Conservation (phyloP, 176 grass and related monocot genomes). For the Triticum timopheevii region DNA sequence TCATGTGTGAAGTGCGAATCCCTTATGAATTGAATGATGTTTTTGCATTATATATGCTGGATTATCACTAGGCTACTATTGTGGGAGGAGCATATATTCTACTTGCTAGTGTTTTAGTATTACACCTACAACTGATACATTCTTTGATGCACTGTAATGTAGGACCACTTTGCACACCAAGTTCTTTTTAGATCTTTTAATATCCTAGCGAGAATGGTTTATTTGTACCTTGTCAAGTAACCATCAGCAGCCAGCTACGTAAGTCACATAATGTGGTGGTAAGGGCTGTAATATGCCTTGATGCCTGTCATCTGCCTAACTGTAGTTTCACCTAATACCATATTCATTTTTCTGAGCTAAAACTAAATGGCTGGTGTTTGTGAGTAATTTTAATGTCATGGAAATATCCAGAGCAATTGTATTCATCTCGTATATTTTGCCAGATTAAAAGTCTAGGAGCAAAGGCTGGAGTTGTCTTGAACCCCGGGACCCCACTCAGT, state of each 20-base stretch:
- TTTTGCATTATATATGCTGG: conserved; percentile 1
- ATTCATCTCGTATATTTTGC: conserved; percentile 30
- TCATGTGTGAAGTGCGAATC: neutral
- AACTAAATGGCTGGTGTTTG: conserved; percentile 13
- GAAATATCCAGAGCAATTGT: conserved; percentile 10
- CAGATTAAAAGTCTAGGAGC: conserved; percentile 95
- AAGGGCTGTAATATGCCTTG: neutral
- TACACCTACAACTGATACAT: neutral
- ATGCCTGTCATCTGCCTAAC: neutral
- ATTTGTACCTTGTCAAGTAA: neutral
- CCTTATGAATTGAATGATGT: neutral
- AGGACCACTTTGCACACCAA: neutral
- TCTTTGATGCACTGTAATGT: conserved; percentile 4
- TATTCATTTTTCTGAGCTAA: neutral
- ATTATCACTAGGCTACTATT: neutral
- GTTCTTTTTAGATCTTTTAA: conserved; percentile 1
- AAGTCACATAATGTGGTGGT: neutral
- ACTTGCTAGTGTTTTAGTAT: conserved; percentile 9
- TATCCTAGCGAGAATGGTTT: neutral
- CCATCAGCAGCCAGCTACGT: neutral
- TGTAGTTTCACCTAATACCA: conserved; percentile 4
- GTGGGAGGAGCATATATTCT: neutral
- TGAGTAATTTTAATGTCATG: neutral
- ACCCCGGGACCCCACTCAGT: conserved; percentile 83
- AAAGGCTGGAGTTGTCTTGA: conserved; percentile 98